Evolutionary conservation across 495 filamentous ascomycete genomes (phyloP).

Genomic region (Annulohypoxylon stygium): DNA sequence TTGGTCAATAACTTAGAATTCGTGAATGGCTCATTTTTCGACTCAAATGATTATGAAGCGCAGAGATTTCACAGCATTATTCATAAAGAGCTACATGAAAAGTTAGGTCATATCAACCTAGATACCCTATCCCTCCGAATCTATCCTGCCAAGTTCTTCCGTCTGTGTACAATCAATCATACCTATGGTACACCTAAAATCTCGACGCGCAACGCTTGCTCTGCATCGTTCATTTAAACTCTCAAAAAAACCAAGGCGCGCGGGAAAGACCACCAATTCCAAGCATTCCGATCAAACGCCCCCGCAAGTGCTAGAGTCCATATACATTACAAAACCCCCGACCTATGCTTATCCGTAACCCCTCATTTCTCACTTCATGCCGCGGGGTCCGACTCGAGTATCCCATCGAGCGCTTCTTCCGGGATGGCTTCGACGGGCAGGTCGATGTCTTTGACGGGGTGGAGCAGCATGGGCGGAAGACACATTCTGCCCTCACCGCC

Average conservation of each 20-base stretch:
- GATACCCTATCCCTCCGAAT: not conserved
- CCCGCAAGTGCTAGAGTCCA: constrained; percentile 35
- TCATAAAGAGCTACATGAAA: no score
- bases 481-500: constrained; percentile 89
- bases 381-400: constrained; percentile 56
- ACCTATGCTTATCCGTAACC: constrained; percentile 25
- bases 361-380: constrained; percentile 24
- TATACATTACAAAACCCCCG: constrained; percentile 34
- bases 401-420: constrained; percentile 48
- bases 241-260: not conserved
- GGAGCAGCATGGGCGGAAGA: constrained; percentile 89
- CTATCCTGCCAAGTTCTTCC: constrained; percentile 17
- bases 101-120: no score
- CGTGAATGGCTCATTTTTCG: no score
- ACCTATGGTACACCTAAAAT: constrained; percentile 20
- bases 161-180: constrained; percentile 14
- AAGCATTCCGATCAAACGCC: constrained; percentile 47
- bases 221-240: constrained; percentile 21
- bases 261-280: constrained; percentile 5
- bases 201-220: constrained; percentile 33
- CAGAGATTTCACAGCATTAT: no score
- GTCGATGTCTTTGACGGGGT: constrained; percentile 90
- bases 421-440: constrained; percentile 73
- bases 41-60: no score
- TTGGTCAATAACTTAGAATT: no score